Base-by-base conservation (phyloP, 2,329 filamentous ascomycete species). In the Pseudogymnoascus sp. region DNA sequence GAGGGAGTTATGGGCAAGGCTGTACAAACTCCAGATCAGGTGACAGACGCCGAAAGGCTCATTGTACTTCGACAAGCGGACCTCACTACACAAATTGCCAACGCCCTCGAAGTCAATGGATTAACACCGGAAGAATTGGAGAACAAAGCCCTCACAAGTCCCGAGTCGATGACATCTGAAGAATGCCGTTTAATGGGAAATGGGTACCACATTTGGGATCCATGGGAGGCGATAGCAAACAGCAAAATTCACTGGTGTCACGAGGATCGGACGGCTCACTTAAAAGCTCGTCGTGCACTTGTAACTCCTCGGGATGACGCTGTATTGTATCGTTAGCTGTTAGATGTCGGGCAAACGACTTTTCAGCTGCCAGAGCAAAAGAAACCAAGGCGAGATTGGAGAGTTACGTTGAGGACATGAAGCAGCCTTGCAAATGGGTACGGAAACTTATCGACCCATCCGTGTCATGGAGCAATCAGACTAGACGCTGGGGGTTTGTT, bases 401-500 rank as follows among this genome's bases (percentile, higher is more conserved):
- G 34, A 59, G 28, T 16, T 28, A 59, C 34, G 53, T 23, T 34
- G 23, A 59, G 12, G 53, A 25, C 34, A 31, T 59, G 53, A 5
- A 59, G 12, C 53, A 14, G 16, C 53, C 53, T 21, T 59, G 53
- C 53, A 59, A 59, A 59, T 59, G 53, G 16, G 53, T 59, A 21
- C 12, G 21, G 12, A 59, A 59, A 10, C 53, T 59, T 59, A 59
- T 59, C 28, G 11, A 59, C 34, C 25, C 53, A 18, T 31, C 28
- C n/a, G 28, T 31, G 16, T 12, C 25, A 59, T 16, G 34, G 16
- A 31, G 16, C 53, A 1, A 34, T 16, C 53, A 59, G 34, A 59
- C 53, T 31, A 5, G 7, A 18, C 23, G 23, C 28, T 59, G 53
- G 53, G 23, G 53, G 11, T 59, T 59, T 59, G 53, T 59, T 10